Base-by-base conservation (phyloP, 208 protist species). In the Tritrichomonas foetus region DNA sequence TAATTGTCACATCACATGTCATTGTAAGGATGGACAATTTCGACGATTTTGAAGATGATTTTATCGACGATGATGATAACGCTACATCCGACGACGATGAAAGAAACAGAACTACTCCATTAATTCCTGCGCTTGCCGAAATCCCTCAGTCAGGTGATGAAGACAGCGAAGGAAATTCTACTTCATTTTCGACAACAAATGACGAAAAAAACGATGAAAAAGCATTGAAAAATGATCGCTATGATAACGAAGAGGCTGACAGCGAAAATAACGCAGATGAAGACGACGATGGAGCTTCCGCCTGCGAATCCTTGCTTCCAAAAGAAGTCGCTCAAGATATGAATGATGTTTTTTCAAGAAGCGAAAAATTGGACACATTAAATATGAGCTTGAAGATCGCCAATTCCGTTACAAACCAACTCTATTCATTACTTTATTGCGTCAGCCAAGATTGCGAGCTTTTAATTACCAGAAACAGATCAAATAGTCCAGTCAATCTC, bases 41-140 rank as follows among this genome's bases (percentile, higher is more conserved):
- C 16, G 41, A n/a, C 30, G 78, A 89, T 61, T 89, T 89, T 57
- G 78, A 89, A 20, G 78, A 89, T 89, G 78, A 89, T 57, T 89
- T 89, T 50, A 89, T 89, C 57, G 78, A 89, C 57, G 78, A 89
- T 30, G 41, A 53, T 33, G 41, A 89, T 89, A 27, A 53, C 0
- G 78, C 0, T 36, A 33, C n/a, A n/a, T 27, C 47, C 25, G n/a
- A 89, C 27, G 16, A 57, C 33, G 47, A 11, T 16, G 30, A 57
- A 39, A 57, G 33, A 5, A 20, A 57, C 2, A 47, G 57, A 11
- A 49, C 53, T 27, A 57, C 33, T n/a, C 16, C 33, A 57, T 41
- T 57, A 53, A 36, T 39, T 89, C 30, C 8, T 64, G 55, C 55
- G 8, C 20, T 25, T 64, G 55, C 8, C 55, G 20, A 64, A 64